These are phyloP conservation scores for Magnaporthiopsis poae DNA, from an alignment of 2,329 filamentous ascomycete species.

Conservation along the genomic window DNA sequence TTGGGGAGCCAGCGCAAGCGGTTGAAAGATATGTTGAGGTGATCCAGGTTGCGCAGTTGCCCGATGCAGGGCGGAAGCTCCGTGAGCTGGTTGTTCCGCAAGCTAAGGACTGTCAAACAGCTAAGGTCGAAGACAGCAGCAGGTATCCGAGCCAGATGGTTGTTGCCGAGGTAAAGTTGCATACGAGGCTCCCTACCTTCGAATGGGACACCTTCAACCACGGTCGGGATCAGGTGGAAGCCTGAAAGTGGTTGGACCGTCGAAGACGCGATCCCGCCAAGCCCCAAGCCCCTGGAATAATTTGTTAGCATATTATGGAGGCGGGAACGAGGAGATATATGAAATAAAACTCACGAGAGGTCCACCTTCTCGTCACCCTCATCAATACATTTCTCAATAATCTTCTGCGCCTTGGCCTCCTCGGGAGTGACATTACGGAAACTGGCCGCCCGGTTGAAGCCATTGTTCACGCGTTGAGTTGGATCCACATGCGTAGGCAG, in stretches of 20 bases:
- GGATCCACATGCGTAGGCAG: background rate
- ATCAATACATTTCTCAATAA: conserved; percentile 46
- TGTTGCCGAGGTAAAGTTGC: conserved; percentile 52
- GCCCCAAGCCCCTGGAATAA: conserved; percentile 28
- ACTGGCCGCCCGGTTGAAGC: conserved; percentile 19
- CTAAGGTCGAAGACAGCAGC: conserved; percentile 51
- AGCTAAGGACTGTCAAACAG: conserved; percentile 53
- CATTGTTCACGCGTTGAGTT: conserved; percentile 14
- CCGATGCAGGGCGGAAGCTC: conserved; percentile 52
- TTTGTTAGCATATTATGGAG: conserved; percentile 9
- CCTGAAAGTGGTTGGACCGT: conserved; percentile 47
- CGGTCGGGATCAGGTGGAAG: conserved; percentile 43
- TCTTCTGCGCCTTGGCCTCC: conserved; percentile 35
- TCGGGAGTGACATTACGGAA: conserved; percentile 24
- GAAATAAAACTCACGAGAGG: conserved; percentile 36
- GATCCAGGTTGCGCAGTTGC: conserved; percentile 46
- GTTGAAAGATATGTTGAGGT: conserved; percentile 60
- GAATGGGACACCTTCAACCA: conserved; percentile 49
- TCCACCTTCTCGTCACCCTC: conserved; percentile 50
- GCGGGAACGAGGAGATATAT: background rate
- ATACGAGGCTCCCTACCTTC: conserved; percentile 48
- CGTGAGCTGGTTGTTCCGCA: conserved; percentile 53
- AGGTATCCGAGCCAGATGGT: conserved; percentile 47
- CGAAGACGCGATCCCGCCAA: conserved; percentile 45
- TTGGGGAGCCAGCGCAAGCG: conserved; percentile 49